phyloP scores from a whole-genome alignment of 306 rosid genomes.

The Pterocarpus macrocarpus region DNA sequence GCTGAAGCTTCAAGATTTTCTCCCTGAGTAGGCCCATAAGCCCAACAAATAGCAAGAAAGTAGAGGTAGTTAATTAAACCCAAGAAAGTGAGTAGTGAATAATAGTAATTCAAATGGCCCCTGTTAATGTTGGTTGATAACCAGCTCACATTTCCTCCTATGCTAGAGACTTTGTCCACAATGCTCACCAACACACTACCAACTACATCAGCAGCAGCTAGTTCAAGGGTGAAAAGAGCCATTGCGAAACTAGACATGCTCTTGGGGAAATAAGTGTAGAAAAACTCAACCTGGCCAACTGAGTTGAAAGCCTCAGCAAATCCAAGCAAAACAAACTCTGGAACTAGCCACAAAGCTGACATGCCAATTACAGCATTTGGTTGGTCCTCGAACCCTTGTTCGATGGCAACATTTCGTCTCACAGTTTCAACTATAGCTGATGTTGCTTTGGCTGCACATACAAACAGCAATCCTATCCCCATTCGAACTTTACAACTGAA shows the following conservation, averaged over 20 bases:
- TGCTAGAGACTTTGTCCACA: slow-evolving; percentile 50
- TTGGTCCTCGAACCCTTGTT: slow-evolving; percentile 48
- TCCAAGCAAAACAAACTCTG: slow-evolving; percentile 49
- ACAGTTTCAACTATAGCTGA: slow-evolving; percentile 45
- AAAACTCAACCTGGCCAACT: slow-evolving; percentile 58
- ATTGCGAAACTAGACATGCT: slow-evolving; percentile 61
- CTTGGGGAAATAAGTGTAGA: slow-evolving; percentile 51
- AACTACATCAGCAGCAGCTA: slow-evolving; percentile 46
- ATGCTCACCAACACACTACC: slow-evolving; percentile 42
- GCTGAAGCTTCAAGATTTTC: neutral
- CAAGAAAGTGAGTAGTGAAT: slow-evolving; percentile 44
- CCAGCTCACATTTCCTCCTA: slow-evolving; percentile 64
- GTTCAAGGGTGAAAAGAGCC: slow-evolving; percentile 53
- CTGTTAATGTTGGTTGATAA: slow-evolving; percentile 58
- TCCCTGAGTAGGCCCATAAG: slow-evolving; percentile 43
- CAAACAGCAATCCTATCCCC: slow-evolving; percentile 47
- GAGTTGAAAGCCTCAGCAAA: slow-evolving; percentile 52
- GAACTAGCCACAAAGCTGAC: slow-evolving; percentile 60
- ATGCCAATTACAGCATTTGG: slow-evolving; percentile 45
- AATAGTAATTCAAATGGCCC: slow-evolving; percentile 59
- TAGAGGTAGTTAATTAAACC: slow-evolving; percentile 52
- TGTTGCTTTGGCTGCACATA: slow-evolving; percentile 36
- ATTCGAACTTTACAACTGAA: slow-evolving; percentile 47
- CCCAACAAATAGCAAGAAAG: slow-evolving; percentile 55
- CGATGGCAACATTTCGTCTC: slow-evolving; percentile 43